A percentile compares a stretch with the other conserved stretches of the same genome.
These are phyloP conservation scores for Helicosporidium sp. DNA, from an alignment of 139 green algal species.

Conservation along the genomic window DNA sequence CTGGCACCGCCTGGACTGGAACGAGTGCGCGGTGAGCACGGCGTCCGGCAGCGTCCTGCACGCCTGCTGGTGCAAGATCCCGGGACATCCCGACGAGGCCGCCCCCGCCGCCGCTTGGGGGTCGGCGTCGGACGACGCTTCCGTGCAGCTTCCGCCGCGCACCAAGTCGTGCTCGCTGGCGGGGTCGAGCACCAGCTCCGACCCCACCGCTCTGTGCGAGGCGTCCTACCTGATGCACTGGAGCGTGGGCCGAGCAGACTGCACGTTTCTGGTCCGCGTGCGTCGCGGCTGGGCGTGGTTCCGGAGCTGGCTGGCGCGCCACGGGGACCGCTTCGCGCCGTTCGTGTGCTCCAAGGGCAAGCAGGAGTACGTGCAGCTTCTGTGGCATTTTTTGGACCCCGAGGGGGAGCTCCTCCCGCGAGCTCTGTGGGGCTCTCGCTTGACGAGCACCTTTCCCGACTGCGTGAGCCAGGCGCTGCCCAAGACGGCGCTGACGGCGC, in stretches of 20 bases:
- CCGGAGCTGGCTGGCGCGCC: constrained; percentile 6
- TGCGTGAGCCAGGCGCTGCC: constrained; percentile 7
- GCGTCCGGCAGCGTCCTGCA: constrained; percentile 2
- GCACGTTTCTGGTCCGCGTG: constrained; percentile 18
- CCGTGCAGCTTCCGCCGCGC: too few relatives aligned
- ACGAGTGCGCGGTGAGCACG: constrained; percentile 7
- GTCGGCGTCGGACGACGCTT: too few relatives aligned
- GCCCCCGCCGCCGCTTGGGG: not conserved
- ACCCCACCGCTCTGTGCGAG: not conserved
- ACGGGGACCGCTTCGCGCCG: constrained; percentile 5
- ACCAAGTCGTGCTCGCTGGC: too few relatives aligned
- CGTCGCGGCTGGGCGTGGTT: constrained; percentile 14
- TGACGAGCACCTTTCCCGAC: constrained; percentile 20
- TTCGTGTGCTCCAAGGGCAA: constrained; percentile 26
- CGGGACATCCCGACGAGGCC: not conserved
- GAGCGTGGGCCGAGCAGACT: constrained; percentile 8
- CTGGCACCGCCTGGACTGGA: constrained; percentile 14
- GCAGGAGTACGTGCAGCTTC: constrained; percentile 22
- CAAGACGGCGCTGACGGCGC: constrained; percentile 16
- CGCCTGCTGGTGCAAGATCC: constrained; percentile 3
- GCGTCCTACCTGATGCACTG: constrained; percentile 15
- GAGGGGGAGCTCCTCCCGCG: constrained; percentile 4
- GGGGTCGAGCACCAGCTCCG: not conserved
- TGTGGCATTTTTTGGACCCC: constrained; percentile 19
- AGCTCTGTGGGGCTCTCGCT: constrained; percentile 5